Base-by-base conservation (phyloP, 257 asterid genomes). In the Echium plantagineum region DNA sequence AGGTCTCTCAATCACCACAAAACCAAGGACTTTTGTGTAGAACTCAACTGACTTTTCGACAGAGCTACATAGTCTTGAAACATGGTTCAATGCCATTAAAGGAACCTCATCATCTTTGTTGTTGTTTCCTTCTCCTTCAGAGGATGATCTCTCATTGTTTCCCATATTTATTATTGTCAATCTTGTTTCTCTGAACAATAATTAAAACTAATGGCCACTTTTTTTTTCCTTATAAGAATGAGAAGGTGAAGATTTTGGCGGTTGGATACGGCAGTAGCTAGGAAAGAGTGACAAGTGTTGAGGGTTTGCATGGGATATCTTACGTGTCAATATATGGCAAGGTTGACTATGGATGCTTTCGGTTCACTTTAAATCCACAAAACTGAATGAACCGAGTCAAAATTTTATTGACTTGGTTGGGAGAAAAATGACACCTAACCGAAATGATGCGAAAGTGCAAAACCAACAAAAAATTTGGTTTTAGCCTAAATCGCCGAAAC, bases 21-120 rank as follows among this genome's bases (percentile, higher is more conserved):
- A 76, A 0, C 96, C 96, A 6, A 87, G 63, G 0, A 85, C 82
- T 38, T 77, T 73, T 15, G 78, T 81, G 81, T 87, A 83, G 61
- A 87, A 87, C 0, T 83, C 83, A 8, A 74, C 62, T 1, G 94
- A 83, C 3, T 77, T 72, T 69, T 78, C 32, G 26, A 79, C 89
- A 0, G 80, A 68, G 49, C 85, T 69, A 30, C 94, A 87, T 52
- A 83, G 74, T 63, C 94, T 77, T 1, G 94, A 81, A 5, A 87
- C 82, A 42, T 87, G 93, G 74, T 85, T 87, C 60, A 87, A 64
- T 13, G 94, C 83, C 94, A 85, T 75, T 21, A 80, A 46, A 31
- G 93, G 93, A 60, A 62, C 30, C 38, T 59, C 56, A 1, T 56
- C n/a, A 2, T n/a, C n/a, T n/a, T n/a, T n/a, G 26, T 24, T 24